These are phyloP conservation scores for Vigna trinervia DNA, from an alignment of 306 rosid species.

Conservation along the genomic window DNA sequence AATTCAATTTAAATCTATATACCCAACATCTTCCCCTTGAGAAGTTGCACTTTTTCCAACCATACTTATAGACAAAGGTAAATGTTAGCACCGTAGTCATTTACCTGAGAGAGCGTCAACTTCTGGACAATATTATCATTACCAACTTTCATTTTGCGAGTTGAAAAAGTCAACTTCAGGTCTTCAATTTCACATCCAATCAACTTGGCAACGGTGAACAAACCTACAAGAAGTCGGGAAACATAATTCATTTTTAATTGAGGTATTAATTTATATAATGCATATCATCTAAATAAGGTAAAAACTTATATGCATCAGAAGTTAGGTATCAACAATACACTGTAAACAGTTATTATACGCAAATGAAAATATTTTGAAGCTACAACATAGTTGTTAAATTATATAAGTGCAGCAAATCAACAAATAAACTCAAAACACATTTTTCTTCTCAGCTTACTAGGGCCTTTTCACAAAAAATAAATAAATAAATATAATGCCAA, in stretches of 20 bases:
- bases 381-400: background rate
- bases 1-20: conserved; percentile 27
- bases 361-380: conserved; percentile 11
- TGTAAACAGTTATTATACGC: conserved; percentile 7
- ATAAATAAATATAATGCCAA: background rate
- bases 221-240: conserved; percentile 61
- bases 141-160: conserved; percentile 93
- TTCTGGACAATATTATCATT: conserved; percentile 89
- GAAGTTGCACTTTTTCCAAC: conserved; percentile 17
- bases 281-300: conserved; percentile 3
- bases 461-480: background rate
- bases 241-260: conserved; percentile 36
- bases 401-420: conserved; percentile 33
- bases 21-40: conserved; percentile 10
- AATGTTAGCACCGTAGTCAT: conserved; percentile 35
- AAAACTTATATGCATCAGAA: conserved; percentile 19
- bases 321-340: conserved; percentile 17
- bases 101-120: conserved; percentile 87
- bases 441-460: background rate
- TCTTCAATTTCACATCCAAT: conserved; percentile 82
- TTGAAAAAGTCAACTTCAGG: conserved; percentile 79
- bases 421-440: background rate
- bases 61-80: conserved; percentile 36
- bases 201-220: conserved; percentile 70
- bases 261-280: conserved; percentile 33